Evolutionary conservation across 1,284 basidiomycete genomes (phyloP).

Genomic region (Sporisorium graminicola): DNA sequence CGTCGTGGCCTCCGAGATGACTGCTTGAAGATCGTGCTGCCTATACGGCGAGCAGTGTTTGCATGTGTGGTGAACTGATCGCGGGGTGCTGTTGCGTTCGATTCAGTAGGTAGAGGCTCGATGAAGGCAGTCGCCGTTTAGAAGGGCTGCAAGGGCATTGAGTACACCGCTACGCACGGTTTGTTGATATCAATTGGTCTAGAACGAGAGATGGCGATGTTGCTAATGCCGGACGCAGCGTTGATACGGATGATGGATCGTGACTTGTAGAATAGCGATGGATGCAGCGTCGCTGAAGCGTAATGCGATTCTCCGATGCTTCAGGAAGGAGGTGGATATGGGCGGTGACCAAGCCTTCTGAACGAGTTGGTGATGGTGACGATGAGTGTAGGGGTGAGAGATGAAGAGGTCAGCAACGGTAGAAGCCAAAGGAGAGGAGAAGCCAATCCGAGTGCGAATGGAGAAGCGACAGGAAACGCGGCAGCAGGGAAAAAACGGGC

Average conservation of each 20-base stretch:
- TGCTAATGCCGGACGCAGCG: neutral
- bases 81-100: no score
- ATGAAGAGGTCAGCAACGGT: neutral
- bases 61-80: neutral
- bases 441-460: neutral
- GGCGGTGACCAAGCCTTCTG: neutral
- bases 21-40: neutral
- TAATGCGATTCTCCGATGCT: neutral
- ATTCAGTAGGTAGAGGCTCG: no score
- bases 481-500: neutral
- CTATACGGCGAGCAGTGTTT: neutral
- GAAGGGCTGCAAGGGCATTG: no score
- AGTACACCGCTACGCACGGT: no score
- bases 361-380: neutral
- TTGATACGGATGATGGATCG: neutral
- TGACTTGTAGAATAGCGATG: neutral
- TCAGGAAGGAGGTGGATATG: neutral
- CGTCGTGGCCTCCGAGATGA: neutral
- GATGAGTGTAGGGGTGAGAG: neutral
- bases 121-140: no score
- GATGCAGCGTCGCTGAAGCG: neutral
- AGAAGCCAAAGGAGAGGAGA: neutral
- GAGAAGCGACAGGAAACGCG: neutral
- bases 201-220: neutral
- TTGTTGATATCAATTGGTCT: no score